These are phyloP conservation scores for Citrullus mucosospermus DNA, from an alignment of 306 rosid genomes.

Conservation along the genomic window DNA sequence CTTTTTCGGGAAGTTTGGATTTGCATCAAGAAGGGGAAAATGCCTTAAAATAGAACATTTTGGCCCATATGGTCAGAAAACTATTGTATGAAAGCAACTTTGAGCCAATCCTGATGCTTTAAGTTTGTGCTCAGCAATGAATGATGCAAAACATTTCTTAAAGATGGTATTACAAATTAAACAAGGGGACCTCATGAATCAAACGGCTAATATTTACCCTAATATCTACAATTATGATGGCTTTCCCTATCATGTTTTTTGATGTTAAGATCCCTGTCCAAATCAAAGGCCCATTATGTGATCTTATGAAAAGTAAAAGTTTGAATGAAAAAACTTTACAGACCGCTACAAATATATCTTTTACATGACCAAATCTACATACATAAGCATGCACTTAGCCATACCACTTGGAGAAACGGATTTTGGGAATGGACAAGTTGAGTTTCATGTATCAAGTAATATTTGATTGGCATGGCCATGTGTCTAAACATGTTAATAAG, in stretches of 20 bases:
- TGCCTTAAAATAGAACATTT: neutral
- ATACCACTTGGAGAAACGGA: neutral
- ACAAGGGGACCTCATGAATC: neutral
- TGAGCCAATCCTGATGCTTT: neutral
- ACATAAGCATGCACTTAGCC: neutral
- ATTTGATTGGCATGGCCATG: neutral
- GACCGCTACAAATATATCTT: neutral
- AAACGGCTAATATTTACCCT: neutral
- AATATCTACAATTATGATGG: neutral
- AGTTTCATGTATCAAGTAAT: neutral
- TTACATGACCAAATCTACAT: neutral
- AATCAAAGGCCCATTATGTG: neutral
- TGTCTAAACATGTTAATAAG: neutral
- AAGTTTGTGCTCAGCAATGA: neutral
- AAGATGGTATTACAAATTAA: neutral
- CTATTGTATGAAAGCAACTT: neutral
- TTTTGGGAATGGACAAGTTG: neutral
- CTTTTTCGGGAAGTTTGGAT: neutral
- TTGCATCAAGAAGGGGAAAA: neutral
- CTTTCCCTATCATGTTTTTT: neutral
- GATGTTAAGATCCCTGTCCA: neutral
- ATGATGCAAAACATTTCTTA: neutral
- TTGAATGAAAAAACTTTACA: neutral
- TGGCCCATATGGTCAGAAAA: neutral
- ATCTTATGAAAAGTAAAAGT: neutral